Base-by-base conservation (phyloP, 2,329 filamentous ascomycete genomes). In the Fusarium tanahbumbuense region DNA sequence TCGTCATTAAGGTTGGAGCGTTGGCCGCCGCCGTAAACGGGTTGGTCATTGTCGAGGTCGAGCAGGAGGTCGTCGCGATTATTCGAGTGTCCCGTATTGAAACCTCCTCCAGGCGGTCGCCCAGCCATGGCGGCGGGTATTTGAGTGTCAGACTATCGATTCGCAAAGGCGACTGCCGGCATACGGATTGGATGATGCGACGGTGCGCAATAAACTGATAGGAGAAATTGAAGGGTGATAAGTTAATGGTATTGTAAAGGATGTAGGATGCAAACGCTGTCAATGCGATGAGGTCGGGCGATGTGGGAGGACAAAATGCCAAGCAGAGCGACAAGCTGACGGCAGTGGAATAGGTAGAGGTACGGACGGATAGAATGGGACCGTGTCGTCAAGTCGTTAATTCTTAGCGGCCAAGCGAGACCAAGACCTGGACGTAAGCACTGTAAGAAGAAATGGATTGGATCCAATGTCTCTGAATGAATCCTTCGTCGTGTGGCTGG, bases 1-100 rank as follows among this genome's bases (percentile, higher is more conserved):
- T 97, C 92, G 79, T 97, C 94, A 79, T 91, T 91, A 66, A 92
- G 84, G n/a, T 91, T 88, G 52, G 94, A 91, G 61, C 89, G 88
- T 79, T 94, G 91, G 68, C 93, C 93, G 72, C 86, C 87, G 78
- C 87, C 89, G 81, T 98, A 97, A 63, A 86, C 79, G 56, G 91
- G 89, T 72, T 90, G 88, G 61, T 91, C 86, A 76, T 91, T 89
- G 75, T 92, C 89, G 71, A 93, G 85, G 79, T 94, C 92, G 78
- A 94, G 89, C 61, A 94, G 85, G 66, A 93, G 86, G 77, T 91
- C 86, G 77, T 88, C 82, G 74, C 79, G 81, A 74, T 82, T 81
- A 73, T 77, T 79, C 68, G 84, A 82, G 73, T 84, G 79, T 75
- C 81, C 84, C 78, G 84, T 84, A 69, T 83, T 83, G 77, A 84